A percentile compares a stretch with the other conserved stretches of the same genome.
Evolutionary conservation across 495 filamentous ascomycete genomes (phyloP).

Genomic region (Zalerion maritima): DNA sequence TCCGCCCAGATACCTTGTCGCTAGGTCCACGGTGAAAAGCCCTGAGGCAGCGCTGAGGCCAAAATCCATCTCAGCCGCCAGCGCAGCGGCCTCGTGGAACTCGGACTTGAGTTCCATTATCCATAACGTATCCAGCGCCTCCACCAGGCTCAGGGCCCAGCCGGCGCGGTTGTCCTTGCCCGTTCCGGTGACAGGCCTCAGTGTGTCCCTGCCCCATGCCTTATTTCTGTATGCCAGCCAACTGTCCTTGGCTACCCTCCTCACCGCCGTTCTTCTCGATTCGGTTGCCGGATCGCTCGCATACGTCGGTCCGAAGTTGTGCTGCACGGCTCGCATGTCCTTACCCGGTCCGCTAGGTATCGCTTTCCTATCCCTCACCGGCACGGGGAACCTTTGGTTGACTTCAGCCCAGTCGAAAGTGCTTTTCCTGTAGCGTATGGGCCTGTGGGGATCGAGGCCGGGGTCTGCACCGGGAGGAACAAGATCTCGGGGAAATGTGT

Average conservation of each 20-base stretch:
- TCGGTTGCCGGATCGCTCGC: conserved; percentile 33
- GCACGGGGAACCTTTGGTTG: conserved; percentile 45
- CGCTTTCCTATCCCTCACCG: conserved; percentile 36
- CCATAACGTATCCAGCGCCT: conserved; percentile 76
- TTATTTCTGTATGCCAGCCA: conserved; percentile 63
- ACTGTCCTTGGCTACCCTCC: conserved; percentile 48
- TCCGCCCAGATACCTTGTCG: conserved; percentile 65
- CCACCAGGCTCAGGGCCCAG: conserved; percentile 81
- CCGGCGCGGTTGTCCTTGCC: conserved; percentile 56
- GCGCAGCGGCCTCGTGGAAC: conserved; percentile 60
- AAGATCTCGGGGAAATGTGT: too few species aligned
- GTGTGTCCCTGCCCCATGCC: conserved; percentile 67
- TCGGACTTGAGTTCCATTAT: conserved; percentile 77
- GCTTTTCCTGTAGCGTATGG: conserved; percentile 12
- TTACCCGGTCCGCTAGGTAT: conserved; percentile 52
- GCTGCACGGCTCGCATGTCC: conserved; percentile 58
- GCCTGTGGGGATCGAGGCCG: too few species aligned
- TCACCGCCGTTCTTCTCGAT: conserved; percentile 38
- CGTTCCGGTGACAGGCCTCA: conserved; percentile 44
- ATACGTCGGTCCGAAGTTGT: conserved; percentile 42
- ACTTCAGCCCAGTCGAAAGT: conserved; percentile 42
- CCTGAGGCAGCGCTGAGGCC: conserved; percentile 38
- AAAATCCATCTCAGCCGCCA: conserved; percentile 65
- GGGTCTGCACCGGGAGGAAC: too few species aligned
- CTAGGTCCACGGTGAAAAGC: conserved; percentile 64